Conservation (phyloP, 371 early-diverging fungal genomes). For the Rhizopus arrhizus region DNA sequence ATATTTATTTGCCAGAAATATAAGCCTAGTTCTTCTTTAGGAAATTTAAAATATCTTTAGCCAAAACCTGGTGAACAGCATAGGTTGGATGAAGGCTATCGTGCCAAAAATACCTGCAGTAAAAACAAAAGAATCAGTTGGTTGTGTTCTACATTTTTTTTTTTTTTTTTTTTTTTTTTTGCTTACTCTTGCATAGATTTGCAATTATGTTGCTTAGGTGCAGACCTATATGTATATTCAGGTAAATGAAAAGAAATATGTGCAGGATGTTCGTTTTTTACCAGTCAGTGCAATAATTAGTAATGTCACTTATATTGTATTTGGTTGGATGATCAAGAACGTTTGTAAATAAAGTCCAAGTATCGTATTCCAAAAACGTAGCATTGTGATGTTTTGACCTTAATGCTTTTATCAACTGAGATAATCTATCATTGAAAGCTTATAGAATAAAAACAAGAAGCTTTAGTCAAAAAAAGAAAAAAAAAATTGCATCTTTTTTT, state of each 20-base stretch:
- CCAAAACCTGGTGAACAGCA: slow-evolving; percentile 35
- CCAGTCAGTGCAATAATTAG: slow-evolving; percentile 38
- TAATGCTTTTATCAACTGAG: slow-evolving; percentile 17
- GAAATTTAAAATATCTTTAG: slow-evolving; percentile 17
- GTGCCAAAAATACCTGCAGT: slow-evolving; percentile 42
- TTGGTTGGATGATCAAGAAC: slow-evolving; percentile 28
- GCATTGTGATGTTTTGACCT: slow-evolving; percentile 1
- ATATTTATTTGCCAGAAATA: too few relatives aligned
- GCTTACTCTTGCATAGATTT: slow-evolving; percentile 29
- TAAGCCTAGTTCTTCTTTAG: too few relatives aligned
- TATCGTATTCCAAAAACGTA: slow-evolving; percentile 31
- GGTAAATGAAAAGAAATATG: background rate
- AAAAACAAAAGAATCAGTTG: too few relatives aligned
- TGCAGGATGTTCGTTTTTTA: background rate
- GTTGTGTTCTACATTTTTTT: background rate
- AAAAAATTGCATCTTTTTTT: background rate
- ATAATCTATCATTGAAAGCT: slow-evolving; percentile 36
- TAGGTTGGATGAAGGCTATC: slow-evolving; percentile 47
- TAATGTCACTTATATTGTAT: slow-evolving; percentile 25
- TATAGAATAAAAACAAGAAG: background rate
- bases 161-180: background rate
- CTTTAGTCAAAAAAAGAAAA: too few relatives aligned
- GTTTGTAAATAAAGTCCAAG: slow-evolving; percentile 28
- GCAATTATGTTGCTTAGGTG: slow-evolving; percentile 20
- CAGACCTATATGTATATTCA: slow-evolving; percentile 15